Base-by-base conservation (phyloP, 345 rosid species). In the Salix suchowensis region DNA sequence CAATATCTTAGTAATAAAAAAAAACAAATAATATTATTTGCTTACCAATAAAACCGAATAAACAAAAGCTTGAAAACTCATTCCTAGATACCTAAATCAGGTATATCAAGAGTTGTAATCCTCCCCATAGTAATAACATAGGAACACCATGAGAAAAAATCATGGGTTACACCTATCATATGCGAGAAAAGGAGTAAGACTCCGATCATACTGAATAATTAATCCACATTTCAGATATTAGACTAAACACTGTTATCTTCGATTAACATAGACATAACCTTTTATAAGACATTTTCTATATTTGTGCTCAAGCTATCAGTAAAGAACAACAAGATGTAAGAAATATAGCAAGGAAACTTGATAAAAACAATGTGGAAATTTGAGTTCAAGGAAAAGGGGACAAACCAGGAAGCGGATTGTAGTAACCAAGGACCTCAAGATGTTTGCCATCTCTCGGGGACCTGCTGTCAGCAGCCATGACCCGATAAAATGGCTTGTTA, bases 361-460 rank as follows among this genome's bases (percentile, higher is more conserved):
- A 72, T 68, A 34, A 18, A 80, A 26, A 70, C 21, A 40, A 34
- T 7, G 28, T 15, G 46, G 4, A 34, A 12, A 46, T 32, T 19
- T 30, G 46, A 24, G 13, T 2, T 18, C 16, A 5, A 8, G 67
- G 18, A 18, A 71, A 52, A 52, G 19, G 70, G 62, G 70, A 30
- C 82, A 3, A 2, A 78, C 97, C 97, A 82, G 91, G 94, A 55
- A 92, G 86, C 5, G 97, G 98, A 76, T 95, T 89, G 75, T 84
- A 89, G 84, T 88, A 93, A 60, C 97, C 94, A 67, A 91, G 76
- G 21, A 90, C 92, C 84, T 91, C 94, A 23, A 95, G 90, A 74
- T 91, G 97, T 80, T 89, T 93, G 65, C 96, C 97, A 76, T 95
- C 97, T 79, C 97, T 84, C 0, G 92, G 93, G 0, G 97, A 90